These are phyloP conservation scores for Heimioporus sp. DNA, from an alignment of 768 basidiomycete species.

Conservation along the genomic window DNA sequence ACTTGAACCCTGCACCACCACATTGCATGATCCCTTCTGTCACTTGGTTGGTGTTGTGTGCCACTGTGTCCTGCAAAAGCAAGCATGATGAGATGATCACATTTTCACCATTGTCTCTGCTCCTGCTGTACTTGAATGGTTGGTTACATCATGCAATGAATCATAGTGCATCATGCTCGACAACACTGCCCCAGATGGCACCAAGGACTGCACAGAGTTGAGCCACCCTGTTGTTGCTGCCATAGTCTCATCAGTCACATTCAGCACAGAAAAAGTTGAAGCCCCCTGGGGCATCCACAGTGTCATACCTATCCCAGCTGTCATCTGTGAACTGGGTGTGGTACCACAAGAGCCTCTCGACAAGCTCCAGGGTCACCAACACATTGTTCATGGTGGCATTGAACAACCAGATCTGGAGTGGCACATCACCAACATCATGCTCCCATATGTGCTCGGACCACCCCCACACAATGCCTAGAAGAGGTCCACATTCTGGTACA, in stretches of 20 bases:
- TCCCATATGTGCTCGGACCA: constrained; percentile 47
- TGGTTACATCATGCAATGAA: neutral
- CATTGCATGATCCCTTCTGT: neutral
- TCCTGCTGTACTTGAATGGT: neutral
- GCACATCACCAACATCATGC: constrained; percentile 47
- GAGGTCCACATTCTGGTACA: constrained; percentile 42
- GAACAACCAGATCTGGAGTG: constrained; percentile 22
- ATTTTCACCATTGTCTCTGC: neutral
- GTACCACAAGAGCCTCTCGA: constrained; percentile 34
- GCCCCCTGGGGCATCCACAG: neutral
- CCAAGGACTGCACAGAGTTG: constrained; percentile 15
- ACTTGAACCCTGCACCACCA: neutral
- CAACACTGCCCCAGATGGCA: neutral
- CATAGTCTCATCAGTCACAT: constrained; percentile 33
- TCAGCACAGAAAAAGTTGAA: constrained; percentile 35
- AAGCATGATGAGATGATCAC: neutral
- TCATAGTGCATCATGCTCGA: neutral
- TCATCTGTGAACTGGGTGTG: constrained; percentile 37
- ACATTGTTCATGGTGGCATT: constrained; percentile 24
- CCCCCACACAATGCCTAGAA: constrained; percentile 57
- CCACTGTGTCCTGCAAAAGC: neutral
- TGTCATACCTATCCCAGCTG: constrained; percentile 44
- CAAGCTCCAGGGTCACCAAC: constrained; percentile 24
- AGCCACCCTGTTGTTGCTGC: constrained; percentile 34
- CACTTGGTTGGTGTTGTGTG: neutral